Evolutionary conservation across 768 basidiomycete genomes (phyloP), one percentile per base, ranked within the genome.

Genomic region (Rhodotorula sphaerocarpa): DNA sequence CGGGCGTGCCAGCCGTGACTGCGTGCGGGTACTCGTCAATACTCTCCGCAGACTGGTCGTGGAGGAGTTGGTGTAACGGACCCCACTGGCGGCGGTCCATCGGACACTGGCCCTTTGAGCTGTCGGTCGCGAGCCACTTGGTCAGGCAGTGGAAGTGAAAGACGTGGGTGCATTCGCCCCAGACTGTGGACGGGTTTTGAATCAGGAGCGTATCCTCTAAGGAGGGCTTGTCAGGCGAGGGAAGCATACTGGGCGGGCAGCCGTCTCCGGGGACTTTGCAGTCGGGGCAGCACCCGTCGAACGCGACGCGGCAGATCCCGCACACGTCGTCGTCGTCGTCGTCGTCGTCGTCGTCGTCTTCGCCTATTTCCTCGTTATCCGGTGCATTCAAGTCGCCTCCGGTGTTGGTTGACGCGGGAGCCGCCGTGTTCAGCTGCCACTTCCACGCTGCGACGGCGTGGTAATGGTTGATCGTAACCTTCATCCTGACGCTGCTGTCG

Each of bases 101-200:
- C n/a, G 95, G 95, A 79, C 95, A 99, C 70, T 92, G 90, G 70
- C 87, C 85, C 75, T 96, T 96, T 41, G 88, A 91, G 20, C 87
- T 55, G 23, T 83, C 7, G 0, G 91, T 92, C 6, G 85, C 85
- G 63, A 96, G 83, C 95, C 95, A 99, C 75, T 96, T 95, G 67
- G 93, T 80, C 18, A 99, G 77, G 76, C 93, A 97, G 75, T 99
- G 93, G 89, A 96, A 91, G 74, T 99, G 95, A 73, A 97, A 99
- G 60, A 95, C 84, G 74, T 97, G 95, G 10, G 84, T 89, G 73
- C 93, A 99, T 76, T 95, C 86, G 39, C 95, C 95, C 89, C 91
- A 97, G 57, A 97, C 93, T 97, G 67, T n/a, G 41, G 14, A 36
- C 30, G 45, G 48, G 21, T 43, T 64, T 27, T 33, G 21, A 42